Conservation (phyloP, 2,329 filamentous ascomycete species). For the Botryotinia narcissicola region DNA sequence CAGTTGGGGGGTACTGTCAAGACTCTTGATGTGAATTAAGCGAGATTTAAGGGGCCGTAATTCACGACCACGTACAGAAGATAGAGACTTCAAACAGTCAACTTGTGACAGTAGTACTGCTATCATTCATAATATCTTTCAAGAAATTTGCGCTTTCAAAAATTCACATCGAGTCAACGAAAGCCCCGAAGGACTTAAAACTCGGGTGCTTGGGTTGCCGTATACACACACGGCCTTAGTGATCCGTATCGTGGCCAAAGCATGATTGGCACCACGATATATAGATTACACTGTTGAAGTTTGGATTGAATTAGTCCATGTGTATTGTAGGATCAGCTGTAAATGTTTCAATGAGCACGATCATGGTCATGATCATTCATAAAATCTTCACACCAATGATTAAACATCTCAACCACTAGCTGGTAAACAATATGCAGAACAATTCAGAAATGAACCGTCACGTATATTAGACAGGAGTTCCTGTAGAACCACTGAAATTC, state of each 20-base stretch:
- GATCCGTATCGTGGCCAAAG: background rate
- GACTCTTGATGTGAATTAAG: background rate
- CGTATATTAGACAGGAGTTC: no score
- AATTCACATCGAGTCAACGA: background rate
- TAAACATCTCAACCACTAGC: no score
- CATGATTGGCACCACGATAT: background rate
- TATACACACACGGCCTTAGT: background rate
- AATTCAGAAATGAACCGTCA: no score
- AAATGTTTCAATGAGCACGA: no score
- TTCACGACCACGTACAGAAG: background rate
- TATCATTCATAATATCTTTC: background rate
- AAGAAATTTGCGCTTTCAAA: background rate
- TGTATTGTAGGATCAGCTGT: no score
- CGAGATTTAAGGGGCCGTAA: background rate
- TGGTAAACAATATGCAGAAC: no score
- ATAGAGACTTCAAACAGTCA: background rate
- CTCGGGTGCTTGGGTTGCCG: background rate
- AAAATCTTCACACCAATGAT: no score
- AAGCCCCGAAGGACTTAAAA: rapidly evolving
- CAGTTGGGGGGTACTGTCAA: background rate
- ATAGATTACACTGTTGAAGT: background rate
- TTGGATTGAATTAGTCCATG: no score
- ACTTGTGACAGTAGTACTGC: background rate
- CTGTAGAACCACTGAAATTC: no score
- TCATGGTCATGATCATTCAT: no score